phyloP scores from a whole-genome alignment of 2,329 filamentous ascomycete genomes.

The Colletotrichum cordylinicola region DNA sequence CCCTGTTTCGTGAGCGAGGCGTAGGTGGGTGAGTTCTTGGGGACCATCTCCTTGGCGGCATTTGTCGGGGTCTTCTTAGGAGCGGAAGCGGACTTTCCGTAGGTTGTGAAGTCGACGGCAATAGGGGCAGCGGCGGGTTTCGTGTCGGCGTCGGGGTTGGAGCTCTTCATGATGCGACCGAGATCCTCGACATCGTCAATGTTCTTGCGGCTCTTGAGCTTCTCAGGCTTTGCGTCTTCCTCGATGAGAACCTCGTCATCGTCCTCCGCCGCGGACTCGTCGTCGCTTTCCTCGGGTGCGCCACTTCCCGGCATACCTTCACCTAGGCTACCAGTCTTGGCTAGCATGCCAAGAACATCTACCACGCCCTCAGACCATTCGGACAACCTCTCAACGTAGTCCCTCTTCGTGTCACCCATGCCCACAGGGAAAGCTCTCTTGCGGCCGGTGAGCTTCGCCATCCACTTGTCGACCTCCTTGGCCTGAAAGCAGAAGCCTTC shows the following conservation, averaged over 20 bases:
- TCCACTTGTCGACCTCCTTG: conserved; percentile 90
- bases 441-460: conserved; percentile 89
- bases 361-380: conserved; percentile 82
- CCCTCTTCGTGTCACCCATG: conserved; percentile 83
- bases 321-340: conserved; percentile 61
- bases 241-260: conserved; percentile 59
- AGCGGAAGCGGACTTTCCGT: conserved; percentile 54
- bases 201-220: conserved; percentile 40
- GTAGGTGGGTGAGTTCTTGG: conserved; percentile 87
- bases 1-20: conserved; percentile 92
- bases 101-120: conserved; percentile 87
- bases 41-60: conserved; percentile 88
- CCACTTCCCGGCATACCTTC: conserved; percentile 80
- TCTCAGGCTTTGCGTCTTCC: conserved; percentile 49
- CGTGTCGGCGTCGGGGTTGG: conserved; percentile 37
- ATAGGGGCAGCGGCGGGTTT: conserved; percentile 49
- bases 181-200: conserved; percentile 88
- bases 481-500: conserved; percentile 95
- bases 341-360: conserved; percentile 72
- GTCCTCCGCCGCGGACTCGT: conserved; percentile 69
- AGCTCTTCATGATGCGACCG: conserved; percentile 65
- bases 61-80: conserved; percentile 49
- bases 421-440: conserved; percentile 91
- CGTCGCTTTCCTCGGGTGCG: conserved; percentile 83
- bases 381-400: conserved; percentile 67